Percentiles rank a stretch among this genome's conserved stretches.
Evolutionary conservation across 1,284 basidiomycete genomes (phyloP).

Genomic region (Tylopilus sp.): DNA sequence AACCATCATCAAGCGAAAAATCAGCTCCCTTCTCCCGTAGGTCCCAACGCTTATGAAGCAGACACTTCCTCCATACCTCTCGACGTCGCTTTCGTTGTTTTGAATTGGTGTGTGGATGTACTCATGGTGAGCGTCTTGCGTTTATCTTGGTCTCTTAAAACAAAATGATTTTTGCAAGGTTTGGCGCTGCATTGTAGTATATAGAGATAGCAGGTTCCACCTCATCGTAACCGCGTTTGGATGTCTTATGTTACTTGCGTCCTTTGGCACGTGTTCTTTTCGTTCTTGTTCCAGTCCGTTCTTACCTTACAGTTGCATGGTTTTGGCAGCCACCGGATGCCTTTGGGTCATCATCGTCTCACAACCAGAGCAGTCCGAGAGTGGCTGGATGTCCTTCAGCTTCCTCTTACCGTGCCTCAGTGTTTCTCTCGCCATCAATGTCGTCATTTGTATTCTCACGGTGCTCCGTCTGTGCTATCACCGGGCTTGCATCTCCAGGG

Average conservation of each 20-base stretch:
- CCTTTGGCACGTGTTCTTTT: slow-evolving; percentile 20
- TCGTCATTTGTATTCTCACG: slow-evolving; percentile 29
- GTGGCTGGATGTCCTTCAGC: slow-evolving; percentile 31
- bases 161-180: slow-evolving; percentile 22
- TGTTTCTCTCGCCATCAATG: slow-evolving; percentile 33
- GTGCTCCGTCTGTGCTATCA: slow-evolving; percentile 32
- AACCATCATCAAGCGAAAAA: background rate
- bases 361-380: slow-evolving; percentile 13
- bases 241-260: slow-evolving; percentile 22
- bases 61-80: slow-evolving; percentile 23
- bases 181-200: slow-evolving; percentile 36
- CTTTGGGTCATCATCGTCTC: slow-evolving; percentile 30
- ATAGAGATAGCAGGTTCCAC: slow-evolving; percentile 30
- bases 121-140: slow-evolving; percentile 28
- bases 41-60: slow-evolving; percentile 26
- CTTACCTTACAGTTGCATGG: background rate
- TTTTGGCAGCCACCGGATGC: slow-evolving; percentile 25
- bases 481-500: slow-evolving; percentile 27
- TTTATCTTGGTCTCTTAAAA: background rate
- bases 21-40: slow-evolving; percentile 6
- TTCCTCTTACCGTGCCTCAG: slow-evolving; percentile 32
- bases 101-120: slow-evolving; percentile 34
- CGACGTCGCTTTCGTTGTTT: slow-evolving; percentile 29
- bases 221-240: slow-evolving; percentile 17
- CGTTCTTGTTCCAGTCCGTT: background rate